A percentile compares a stretch with the other conserved stretches of the same genome.
Conservation (phyloP, 1,284 basidiomycete species). For the Earliella scabrosa region DNA sequence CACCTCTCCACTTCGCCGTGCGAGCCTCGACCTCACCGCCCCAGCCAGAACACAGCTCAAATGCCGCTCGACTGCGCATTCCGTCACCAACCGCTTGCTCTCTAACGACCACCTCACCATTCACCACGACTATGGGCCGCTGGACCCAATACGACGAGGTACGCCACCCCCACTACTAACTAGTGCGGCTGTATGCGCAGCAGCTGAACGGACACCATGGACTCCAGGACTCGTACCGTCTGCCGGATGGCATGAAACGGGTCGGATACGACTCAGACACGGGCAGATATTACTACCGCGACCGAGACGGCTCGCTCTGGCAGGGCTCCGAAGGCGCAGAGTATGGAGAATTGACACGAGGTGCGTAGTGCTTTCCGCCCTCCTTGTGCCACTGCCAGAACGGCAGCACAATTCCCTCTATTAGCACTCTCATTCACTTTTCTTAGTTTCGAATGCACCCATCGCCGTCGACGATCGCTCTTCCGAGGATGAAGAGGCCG, state of each 20-base stretch:
- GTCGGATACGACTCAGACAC: slow-evolving; percentile 48
- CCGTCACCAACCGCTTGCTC: slow-evolving; percentile 10
- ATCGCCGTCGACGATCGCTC: slow-evolving; percentile 18
- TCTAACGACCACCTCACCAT: slow-evolving; percentile 15
- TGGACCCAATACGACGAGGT: slow-evolving; percentile 48
- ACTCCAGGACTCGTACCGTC: slow-evolving; percentile 43
- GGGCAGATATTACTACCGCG: slow-evolving; percentile 42
- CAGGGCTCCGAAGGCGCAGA: slow-evolving; percentile 41
- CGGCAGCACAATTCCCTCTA: too few species aligned
- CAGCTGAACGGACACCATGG: background rate
- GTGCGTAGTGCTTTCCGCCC: too few species aligned
- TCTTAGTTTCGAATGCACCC: slow-evolving; percentile 30
- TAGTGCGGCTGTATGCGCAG: slow-evolving; percentile 1
- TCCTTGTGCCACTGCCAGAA: too few species aligned
- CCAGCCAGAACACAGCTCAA: background rate
- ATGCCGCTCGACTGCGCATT: slow-evolving; percentile 3
- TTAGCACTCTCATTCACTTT: background rate
- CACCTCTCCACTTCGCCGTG: background rate
- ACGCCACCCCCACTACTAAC: slow-evolving; percentile 6
- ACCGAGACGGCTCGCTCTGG: slow-evolving; percentile 39
- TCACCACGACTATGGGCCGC: slow-evolving; percentile 37
- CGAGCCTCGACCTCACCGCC: slow-evolving; percentile 15
- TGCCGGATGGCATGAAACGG: slow-evolving; percentile 47
- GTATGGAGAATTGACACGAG: slow-evolving; percentile 40
- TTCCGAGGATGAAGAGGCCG: slow-evolving; percentile 40